Evolutionary conservation across 2,329 filamentous ascomycete genomes (phyloP), one percentile per base, ranked within the genome.

Genomic region (Nigrospora sphaerica): DNA sequence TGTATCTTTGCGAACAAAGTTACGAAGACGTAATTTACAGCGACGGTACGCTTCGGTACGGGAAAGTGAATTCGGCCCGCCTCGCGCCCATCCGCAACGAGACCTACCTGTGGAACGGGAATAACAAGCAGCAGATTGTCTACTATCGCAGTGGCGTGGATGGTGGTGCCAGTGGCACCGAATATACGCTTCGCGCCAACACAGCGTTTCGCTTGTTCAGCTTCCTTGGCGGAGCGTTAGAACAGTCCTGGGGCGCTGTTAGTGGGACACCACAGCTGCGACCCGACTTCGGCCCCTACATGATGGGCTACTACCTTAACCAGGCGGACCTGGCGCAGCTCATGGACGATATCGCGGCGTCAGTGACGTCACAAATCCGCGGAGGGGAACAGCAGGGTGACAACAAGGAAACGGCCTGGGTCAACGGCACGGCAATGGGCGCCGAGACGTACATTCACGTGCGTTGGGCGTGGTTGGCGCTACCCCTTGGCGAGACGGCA

Each of bases 381-480:
- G 50, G 13, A 50, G 44, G 10, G 47, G 52, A 47, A 16, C 34
- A 52, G 12, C 46, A 45, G 4, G 50, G 53, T 12, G 52, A 54
- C 42, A 57, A 54, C 39, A 28, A 39, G 14, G 49, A 49, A 18
- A 45, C 52, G 11, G 46, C 52, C 3, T 40, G 12, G 9, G 32
- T 41, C 12, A 19, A 17, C 1, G 52, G 50, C 3, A 19, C 12
- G 4, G 52, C 52, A 10, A 48, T 49, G 23, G 49, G 48, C 42
- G 37, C 50, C 12, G 53, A 52, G 44, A 51, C 53, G 13, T 53
- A 54, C 31, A 52, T 54, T 38, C 45, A 51, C 28, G 49, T 55
- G 6, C 46, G 46, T 13, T 52, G 51, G 49, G 42, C 19, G 14
- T 54, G 50, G 51, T 39, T 54, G 39, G 33, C 45, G 10, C 39